These are phyloP conservation scores for Gnomoniopsis smithogilvyi DNA, from an alignment of 2,329 filamentous ascomycete species.

Conservation along the genomic window DNA sequence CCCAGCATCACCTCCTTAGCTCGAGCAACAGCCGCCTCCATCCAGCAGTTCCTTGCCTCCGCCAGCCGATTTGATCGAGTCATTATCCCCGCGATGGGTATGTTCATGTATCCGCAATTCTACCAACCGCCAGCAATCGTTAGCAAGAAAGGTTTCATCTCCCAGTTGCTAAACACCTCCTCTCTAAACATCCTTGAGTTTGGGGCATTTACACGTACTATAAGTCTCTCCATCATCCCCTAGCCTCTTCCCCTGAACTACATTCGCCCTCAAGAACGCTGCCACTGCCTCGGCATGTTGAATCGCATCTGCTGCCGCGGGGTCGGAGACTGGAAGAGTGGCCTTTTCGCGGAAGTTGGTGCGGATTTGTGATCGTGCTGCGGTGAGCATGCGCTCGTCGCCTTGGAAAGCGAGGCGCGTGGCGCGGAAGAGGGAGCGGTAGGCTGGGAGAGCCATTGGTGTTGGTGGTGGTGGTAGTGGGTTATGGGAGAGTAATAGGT, in stretches of 20 bases:
- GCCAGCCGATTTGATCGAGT: slow-evolving; percentile 69
- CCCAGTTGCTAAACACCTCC: neutral
- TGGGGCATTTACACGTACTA: slow-evolving; percentile 45
- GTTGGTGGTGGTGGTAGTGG: neutral
- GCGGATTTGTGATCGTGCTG: slow-evolving; percentile 71
- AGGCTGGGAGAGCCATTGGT: slow-evolving; percentile 69
- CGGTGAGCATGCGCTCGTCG: slow-evolving; percentile 64
- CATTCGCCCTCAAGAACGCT: slow-evolving; percentile 72
- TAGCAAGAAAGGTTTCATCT: neutral
- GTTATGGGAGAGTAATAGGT: too few relatives aligned
- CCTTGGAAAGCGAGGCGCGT: slow-evolving; percentile 80
- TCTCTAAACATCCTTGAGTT: neutral
- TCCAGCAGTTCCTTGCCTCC: slow-evolving; percentile 33
- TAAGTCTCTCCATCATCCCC: slow-evolving; percentile 46
- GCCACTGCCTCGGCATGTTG: slow-evolving; percentile 81
- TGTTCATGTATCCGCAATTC: slow-evolving; percentile 86
- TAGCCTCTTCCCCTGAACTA: slow-evolving; percentile 74
- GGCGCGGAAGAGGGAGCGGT: slow-evolving; percentile 77
- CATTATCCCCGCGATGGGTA: slow-evolving; percentile 91
- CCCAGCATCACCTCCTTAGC: neutral
- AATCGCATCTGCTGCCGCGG: slow-evolving; percentile 62
- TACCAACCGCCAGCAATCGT: slow-evolving; percentile 32
- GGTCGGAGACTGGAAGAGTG: slow-evolving; percentile 52
- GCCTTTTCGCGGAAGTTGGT: slow-evolving; percentile 69
- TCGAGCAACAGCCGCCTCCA: slow-evolving; percentile 18